Evolutionary conservation across 352 stramenopile species (phyloP), one percentile per base, ranked within the genome.

Genomic region (Phytophthora ohioensis): DNA sequence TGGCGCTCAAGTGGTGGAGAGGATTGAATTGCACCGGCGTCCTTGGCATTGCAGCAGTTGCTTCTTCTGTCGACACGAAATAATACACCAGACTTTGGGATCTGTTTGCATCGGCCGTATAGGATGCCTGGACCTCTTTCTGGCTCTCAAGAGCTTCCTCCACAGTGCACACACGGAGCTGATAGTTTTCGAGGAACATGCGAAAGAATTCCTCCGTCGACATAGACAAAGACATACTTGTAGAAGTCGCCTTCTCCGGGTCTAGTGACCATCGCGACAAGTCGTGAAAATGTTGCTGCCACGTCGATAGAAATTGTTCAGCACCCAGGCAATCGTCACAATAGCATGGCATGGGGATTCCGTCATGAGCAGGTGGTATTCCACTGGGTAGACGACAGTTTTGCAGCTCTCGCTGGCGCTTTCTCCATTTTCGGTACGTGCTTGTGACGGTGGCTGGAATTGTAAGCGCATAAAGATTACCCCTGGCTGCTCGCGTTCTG

Each of bases 221-320:
- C 34, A 84, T 13, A 21, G 42, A 56, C 3, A 30, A 13, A 41
- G 6, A 31, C 4, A 35, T 36, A 31, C 43, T 42, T 11, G 34
- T 45, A 56, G 48, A 43, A 10, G n/a, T 13, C n/a, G 42, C n/a
- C 11, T 47, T 41, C 45, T 71, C 47, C 43, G 39, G 6, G 5
- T 67, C 64, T 35, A 41, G 56, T 32, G 41, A 64, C 84, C 81
- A 89, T 17, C 75, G 76, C 15, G 60, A 72, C 13, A 91, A 73
- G 60, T 90, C 81, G 9, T 75, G 64, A 21, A 85, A 89, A 70
- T 90, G 84, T 13, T 84, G 67, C 17, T 76, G 69, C 84, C 81
- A 91, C 8, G 81, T 87, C 7, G 80, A 57, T 0, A 88, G 53
- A 38, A 88, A 70, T 49, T 91, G 80, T 13, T 79, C 65, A 0